Evolutionary conservation across 257 asterid species (phyloP), one percentile per base, ranked within the genome.

Genomic region (Ilex asprella): DNA sequence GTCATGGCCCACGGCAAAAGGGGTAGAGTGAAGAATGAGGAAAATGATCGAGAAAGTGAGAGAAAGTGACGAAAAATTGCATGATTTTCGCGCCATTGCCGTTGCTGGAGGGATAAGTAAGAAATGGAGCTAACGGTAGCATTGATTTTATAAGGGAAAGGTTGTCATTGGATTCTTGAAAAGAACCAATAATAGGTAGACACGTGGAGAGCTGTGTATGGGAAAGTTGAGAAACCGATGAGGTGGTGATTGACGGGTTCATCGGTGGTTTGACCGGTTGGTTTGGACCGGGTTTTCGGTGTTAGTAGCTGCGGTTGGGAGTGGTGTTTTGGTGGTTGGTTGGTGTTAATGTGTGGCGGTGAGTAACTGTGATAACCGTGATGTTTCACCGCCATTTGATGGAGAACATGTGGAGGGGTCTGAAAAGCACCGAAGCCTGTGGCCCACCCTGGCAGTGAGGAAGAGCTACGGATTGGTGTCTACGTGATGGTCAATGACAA

Each of bases 81-180:
- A 44, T 5, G 66, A 51, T 39, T 68, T 82, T 82, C 53, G 91
- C 94, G 88, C 95, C 97, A 89, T 89, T 53, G 10, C 2, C 5
- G 78, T 58, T 65, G 76, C 73, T 58, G 62, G 70, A 60, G 75
- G 58, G 70, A 64, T 58, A 68, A 74, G 87, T 56, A 69, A 73
- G 31, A 60, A 31, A 65, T 69, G 59, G 43, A 10, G 15, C 5
- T 14, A 4, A 3, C 30, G 5, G 57, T 50, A 29, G 35, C 64
- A 52, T 53, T 69, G 16, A 21, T 71, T 70, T 63, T 16, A 73
- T 56, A 54, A 55, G 44, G 47, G 31, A 46, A 31, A 16, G 49
- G 46, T 57, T 32, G 74, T 58, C 88, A 83, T 83, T 74, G 94
- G 96, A 88, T 88, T 79, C 91, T 73, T 30, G 64, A 16, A 62